Evolutionary conservation across 2,329 filamentous ascomycete genomes (phyloP).

Genomic region (Sclerotinia minor): DNA sequence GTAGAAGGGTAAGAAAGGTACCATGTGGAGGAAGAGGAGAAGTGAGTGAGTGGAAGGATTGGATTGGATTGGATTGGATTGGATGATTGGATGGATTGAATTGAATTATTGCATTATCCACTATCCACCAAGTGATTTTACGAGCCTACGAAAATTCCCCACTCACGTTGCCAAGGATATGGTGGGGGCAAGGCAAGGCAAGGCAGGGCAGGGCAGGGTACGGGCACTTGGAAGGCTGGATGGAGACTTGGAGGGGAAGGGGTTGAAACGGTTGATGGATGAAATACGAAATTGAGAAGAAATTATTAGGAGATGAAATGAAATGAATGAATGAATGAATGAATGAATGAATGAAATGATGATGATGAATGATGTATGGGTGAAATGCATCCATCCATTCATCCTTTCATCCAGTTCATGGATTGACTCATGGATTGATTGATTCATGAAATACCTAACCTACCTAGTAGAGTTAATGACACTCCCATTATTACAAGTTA

Average conservation of each 20-base stretch:
- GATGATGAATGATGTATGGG: too few species aligned
- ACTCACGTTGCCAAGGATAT: conserved; percentile 20
- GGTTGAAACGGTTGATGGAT: too few species aligned
- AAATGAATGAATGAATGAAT: background rate
- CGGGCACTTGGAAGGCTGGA: background rate
- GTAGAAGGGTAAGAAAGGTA: background rate
- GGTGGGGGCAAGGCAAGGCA: background rate
- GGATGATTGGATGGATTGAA: too few species aligned
- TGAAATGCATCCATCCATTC: too few species aligned
- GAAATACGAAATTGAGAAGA: background rate
- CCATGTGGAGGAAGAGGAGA: background rate
- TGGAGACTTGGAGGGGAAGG: background rate
- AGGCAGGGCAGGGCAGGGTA: background rate
- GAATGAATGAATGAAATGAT: too few species aligned
- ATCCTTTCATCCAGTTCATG: too few species aligned
- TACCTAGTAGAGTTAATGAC: background rate
- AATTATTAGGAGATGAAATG: too few species aligned
- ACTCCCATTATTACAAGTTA: too few species aligned
- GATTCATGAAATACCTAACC: background rate
- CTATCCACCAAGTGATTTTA: background rate
- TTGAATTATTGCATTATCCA: too few species aligned
- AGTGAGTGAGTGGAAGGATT: too few species aligned
- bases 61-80: background rate
- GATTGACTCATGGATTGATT: too few species aligned
- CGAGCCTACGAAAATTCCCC: conserved; percentile 2